phyloP scores from a whole-genome alignment of 2,329 filamentous ascomycete species.

The Shiraia bambusicola region DNA sequence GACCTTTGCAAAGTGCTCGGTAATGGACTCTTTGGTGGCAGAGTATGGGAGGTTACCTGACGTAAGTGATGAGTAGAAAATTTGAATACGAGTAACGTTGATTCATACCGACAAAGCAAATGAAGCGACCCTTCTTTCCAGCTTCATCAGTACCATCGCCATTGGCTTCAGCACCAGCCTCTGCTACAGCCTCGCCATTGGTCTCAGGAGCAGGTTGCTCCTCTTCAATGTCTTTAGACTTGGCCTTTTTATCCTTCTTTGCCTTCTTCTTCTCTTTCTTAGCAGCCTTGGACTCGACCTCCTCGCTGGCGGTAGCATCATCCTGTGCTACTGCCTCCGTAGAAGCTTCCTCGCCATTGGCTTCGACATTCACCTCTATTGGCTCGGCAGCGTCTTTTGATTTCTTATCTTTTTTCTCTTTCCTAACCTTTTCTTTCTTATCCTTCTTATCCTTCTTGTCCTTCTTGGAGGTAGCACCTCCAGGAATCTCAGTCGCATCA shows the following conservation, averaged over 20 bases:
- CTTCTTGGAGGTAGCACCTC: conserved; percentile 16
- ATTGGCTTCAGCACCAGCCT: conserved; percentile 19
- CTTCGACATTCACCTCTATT: no score
- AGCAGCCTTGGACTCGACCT: conserved; percentile 18
- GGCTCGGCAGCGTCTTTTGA: no score
- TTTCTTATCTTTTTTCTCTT: conserved; percentile 10
- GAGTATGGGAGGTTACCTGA: conserved; percentile 84
- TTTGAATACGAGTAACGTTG: no score
- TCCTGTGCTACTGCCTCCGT: background rate
- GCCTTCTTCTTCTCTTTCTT: conserved; percentile 34
- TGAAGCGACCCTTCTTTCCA: conserved; percentile 62
- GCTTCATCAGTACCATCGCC: conserved; percentile 16
- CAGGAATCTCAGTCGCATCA: conserved; percentile 15
- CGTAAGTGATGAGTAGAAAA: conserved; percentile 14
- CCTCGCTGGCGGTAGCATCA: conserved; percentile 1
- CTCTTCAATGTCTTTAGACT: conserved; percentile 15
- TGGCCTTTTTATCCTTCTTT: conserved; percentile 29
- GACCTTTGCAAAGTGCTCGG: conserved; percentile 76
- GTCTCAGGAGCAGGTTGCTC: conserved; percentile 15
- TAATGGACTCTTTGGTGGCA: conserved; percentile 69
- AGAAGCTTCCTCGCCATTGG: no score
- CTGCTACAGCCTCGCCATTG: conserved; percentile 17
- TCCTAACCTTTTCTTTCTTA: conserved; percentile 20
- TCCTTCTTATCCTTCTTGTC: conserved; percentile 28
- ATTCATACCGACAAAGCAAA: conserved; percentile 70